These are phyloP conservation scores for Pyrenophora tritici-repentis DNA, from an alignment of 2,329 filamentous ascomycete species.

Conservation along the genomic window DNA sequence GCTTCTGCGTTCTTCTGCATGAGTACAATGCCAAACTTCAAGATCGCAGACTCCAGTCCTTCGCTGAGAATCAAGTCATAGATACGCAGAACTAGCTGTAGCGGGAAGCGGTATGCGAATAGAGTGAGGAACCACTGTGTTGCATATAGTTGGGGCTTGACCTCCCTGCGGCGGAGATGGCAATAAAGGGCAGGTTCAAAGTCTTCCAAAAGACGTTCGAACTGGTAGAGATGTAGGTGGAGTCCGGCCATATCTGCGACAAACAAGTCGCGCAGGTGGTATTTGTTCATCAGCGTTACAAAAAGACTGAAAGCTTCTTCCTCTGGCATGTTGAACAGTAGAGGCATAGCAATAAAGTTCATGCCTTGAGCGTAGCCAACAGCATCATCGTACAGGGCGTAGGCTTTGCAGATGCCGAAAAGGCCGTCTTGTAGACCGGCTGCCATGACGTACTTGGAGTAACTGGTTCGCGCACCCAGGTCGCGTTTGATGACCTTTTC, in stretches of 20 bases:
- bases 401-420: constrained; percentile 96
- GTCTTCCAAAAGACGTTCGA: constrained; percentile 91
- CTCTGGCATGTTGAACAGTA: constrained; percentile 98
- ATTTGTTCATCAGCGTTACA: constrained; percentile 95
- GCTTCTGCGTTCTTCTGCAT: constrained; percentile 91
- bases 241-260: constrained; percentile 95
- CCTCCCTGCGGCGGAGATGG: constrained; percentile 84
- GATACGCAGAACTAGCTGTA: constrained; percentile 93
- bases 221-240: constrained; percentile 91
- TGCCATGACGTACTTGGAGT: constrained; percentile 91
- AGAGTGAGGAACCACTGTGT: constrained; percentile 99
- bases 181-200: constrained; percentile 93
- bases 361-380: constrained; percentile 98
- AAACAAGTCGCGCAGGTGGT: constrained; percentile 89
- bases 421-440: constrained; percentile 90
- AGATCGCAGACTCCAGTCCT: constrained; percentile 82
- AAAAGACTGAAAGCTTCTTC: constrained; percentile 95
- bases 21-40: constrained; percentile 91
- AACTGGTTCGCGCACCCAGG: constrained; percentile 89
- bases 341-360: constrained; percentile 97
- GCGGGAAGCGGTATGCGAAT: constrained; percentile 96
- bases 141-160: constrained; percentile 90
- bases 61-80: constrained; percentile 96
- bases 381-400: constrained; percentile 90
- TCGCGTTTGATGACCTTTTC: constrained; percentile 93